phyloP scores from a whole-genome alignment of 2,329 filamentous ascomycete genomes.

The Aspergillus pseudotamarii region DNA sequence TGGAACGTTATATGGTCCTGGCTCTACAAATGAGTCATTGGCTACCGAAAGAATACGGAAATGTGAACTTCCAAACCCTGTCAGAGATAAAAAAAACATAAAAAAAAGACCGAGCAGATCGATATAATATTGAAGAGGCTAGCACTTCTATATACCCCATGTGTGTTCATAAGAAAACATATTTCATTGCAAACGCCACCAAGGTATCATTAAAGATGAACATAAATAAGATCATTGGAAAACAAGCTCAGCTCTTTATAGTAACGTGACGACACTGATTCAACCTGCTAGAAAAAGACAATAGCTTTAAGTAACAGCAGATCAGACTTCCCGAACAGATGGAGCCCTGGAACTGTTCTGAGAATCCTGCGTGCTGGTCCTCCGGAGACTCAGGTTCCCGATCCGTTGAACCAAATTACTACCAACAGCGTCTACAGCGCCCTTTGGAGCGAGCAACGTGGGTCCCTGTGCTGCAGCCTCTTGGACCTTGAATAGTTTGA shows the following conservation, averaged over 20 bases:
- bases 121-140: not conserved
- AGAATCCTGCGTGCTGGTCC: conserved; percentile 37
- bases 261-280: conserved; percentile 1
- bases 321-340: conserved; percentile 41
- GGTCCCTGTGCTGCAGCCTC: conserved; percentile 79
- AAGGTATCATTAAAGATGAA: conserved; percentile 24
- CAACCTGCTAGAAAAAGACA: not conserved
- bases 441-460: conserved; percentile 79
- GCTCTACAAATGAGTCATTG: not conserved
- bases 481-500: conserved; percentile 88
- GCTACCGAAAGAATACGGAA: not conserved
- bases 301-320: conserved; percentile 17
- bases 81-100: not conserved
- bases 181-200: conserved; percentile 17
- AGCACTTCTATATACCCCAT: not conserved
- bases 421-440: conserved; percentile 90
- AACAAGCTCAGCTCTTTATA: conserved; percentile 12
- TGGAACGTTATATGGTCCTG: not conserved
- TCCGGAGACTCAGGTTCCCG: conserved; percentile 71
- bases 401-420: conserved; percentile 87
- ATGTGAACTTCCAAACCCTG: not conserved
- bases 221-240: conserved; percentile 17
- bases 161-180: not conserved
- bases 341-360: conserved; percentile 31
- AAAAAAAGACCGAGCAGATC: not conserved